Evolutionary conservation across 2,329 filamentous ascomycete genomes (phyloP).

Genomic region (Aspergillus alliaceus): DNA sequence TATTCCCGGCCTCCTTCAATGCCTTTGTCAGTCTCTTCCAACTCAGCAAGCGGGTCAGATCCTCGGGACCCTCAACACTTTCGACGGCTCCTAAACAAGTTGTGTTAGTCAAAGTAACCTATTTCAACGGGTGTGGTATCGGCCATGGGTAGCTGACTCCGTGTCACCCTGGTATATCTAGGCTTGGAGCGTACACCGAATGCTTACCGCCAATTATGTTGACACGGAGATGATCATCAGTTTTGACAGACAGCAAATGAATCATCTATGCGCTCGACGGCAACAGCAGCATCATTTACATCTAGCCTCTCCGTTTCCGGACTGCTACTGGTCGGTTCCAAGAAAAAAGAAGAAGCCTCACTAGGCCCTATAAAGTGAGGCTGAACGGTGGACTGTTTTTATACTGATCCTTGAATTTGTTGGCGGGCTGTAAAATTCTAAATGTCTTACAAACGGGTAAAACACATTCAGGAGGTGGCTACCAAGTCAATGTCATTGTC

Average conservation of each 20-base stretch:
- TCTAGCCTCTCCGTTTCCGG: neutral
- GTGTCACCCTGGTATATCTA: neutral
- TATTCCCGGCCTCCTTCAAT: neutral
- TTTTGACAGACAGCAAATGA: neutral
- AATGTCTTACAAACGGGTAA: neutral
- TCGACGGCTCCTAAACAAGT: neutral
- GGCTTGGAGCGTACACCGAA: neutral
- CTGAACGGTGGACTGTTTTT: neutral
- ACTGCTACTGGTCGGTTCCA: neutral
- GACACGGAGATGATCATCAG: neutral
- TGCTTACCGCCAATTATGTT: conserved; percentile 2
- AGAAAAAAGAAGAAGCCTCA: neutral
- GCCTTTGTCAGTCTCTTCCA: neutral
- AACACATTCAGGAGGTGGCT: neutral
- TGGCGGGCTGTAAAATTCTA: neutral
- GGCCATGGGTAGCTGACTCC: neutral
- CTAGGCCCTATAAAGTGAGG: neutral
- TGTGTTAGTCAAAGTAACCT: neutral
- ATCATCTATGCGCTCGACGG: neutral
- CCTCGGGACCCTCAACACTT: neutral
- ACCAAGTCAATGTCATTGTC: neutral
- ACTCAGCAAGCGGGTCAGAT: neutral
- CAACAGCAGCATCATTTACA: neutral
- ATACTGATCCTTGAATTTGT: neutral
- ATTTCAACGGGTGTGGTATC: neutral